Base-by-base conservation (phyloP, 768 basidiomycete species). In the Candolleomyces efflorescens region DNA sequence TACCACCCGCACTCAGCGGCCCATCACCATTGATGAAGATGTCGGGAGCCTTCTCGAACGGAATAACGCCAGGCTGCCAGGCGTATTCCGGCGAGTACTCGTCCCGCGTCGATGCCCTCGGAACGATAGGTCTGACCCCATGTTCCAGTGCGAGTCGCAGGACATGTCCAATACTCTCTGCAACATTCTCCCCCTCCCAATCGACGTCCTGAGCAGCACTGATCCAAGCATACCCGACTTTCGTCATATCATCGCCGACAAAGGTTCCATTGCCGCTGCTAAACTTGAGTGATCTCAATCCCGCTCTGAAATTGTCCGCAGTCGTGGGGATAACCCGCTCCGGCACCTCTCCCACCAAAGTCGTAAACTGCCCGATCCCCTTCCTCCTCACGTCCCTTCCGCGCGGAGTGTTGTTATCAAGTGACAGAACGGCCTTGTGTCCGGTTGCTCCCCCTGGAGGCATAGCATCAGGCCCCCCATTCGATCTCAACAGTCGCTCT, bases 191-290 rank as follows among this genome's bases (percentile, higher is more conserved):
- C 24, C 92, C 92, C 64, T 92, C 89, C 79, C 85, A 87, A 68
- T 93, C 92, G 27, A 92, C 83, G 66, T 92, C 92, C 59, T 89
- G 87, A 37, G 84, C 83, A 39, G 85, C 74, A 66, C 82, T 86
- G n/a, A 93, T 82, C 90, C 91, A 94, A 18, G 86, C 83, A 69
- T 93, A 93, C 48, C 84, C 85, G 26, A 90, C 84, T 57, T 76
- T 75, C 41, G 58, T 62, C 43, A 54, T 60, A 10, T 54, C 57
- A 39, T 50, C 65, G 17, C 56, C 57, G 44, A 60, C 60, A 23
- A 57, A 54, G 27, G 57, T 62, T 22, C 64, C 48, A 24, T 55
- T 54, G 27, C 62, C 62, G 5, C 27, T 53, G 15, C 70, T 71
- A 58, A 75, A 67, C 58, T 73, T 74, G 58, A 90, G 69, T 6